Evolutionary conservation across 768 basidiomycete genomes (phyloP), one percentile per base, ranked within the genome.

Genomic region (Leccinum fibrillosum): DNA sequence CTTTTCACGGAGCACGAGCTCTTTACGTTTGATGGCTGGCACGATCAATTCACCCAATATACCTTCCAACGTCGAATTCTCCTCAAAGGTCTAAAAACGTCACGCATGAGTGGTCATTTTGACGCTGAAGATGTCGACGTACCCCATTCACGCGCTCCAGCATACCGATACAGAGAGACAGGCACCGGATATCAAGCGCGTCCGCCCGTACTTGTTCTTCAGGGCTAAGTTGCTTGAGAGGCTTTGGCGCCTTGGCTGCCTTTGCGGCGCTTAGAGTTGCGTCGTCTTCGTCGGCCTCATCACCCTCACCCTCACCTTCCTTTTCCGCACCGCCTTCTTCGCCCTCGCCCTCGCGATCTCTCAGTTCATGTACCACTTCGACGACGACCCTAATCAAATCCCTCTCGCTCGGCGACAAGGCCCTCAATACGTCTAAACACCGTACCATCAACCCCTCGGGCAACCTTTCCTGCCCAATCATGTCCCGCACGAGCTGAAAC

Each of bases 321-420:
- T 63, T 66, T 57, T 72, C 72, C 19, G 70, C 67, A 2, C 78
- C 77, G 7, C 74, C 76, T 4, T 80, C 71, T 26, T 71, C 68
- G 4, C 77, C 77, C 15, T 76, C 77, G 4, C 67, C 64, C 7
- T 76, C 73, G 42, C 19, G 19, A 15, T 74, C 76, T 23, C 94
- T 80, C 10, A 96, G 77, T 58, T 92, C 90, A 54, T 90, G 86
- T 1, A 97, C 82, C 35, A 91, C 86, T 68, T 96, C 94, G 37
- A 96, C 93, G 1, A 95, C 86, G 25, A 95, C 81, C 4, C 89
- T 85, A 63, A 96, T 92, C 35, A 97, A 78, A 70, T 97, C 93
- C 19, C 86, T 78, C 72, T 98, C 94, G 59, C 77, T 85, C 12
- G 82, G 74, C 1, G 89, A 85, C 21, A 95, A 76, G 55, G 79